A percentile compares a stretch with the other conserved stretches of the same genome.
These are phyloP conservation scores for Alternaria triticina DNA, from an alignment of 2,329 filamentous ascomycete species.

Conservation along the genomic window DNA sequence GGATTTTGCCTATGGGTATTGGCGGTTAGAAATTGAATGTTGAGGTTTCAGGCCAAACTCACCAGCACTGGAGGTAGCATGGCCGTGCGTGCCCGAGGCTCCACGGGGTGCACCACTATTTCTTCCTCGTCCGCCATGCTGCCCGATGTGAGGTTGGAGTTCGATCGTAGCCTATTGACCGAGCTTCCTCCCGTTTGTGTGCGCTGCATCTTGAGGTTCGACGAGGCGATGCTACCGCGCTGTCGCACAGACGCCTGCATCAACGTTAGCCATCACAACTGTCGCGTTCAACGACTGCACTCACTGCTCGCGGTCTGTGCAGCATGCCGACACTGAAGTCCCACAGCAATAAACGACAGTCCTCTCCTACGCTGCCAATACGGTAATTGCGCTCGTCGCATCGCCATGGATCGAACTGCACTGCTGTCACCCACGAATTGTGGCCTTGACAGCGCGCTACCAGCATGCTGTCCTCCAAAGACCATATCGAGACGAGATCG, in stretches of 20 bases:
- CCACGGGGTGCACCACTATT: constrained; percentile 75
- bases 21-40: constrained; percentile 6
- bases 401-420: constrained; percentile 95
- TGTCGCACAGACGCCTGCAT: constrained; percentile 62
- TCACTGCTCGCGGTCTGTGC: constrained; percentile 82
- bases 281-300: not conserved
- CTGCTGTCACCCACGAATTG: constrained; percentile 91
- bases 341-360: constrained; percentile 89
- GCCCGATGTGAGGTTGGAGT: constrained; percentile 67
- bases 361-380: constrained; percentile 94
- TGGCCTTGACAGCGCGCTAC: constrained; percentile 94
- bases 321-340: constrained; percentile 98
- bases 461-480: constrained; percentile 78
- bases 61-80: constrained; percentile 91
- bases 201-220: constrained; percentile 52
- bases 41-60: constrained; percentile 42
- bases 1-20: constrained; percentile 69
- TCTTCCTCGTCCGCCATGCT: constrained; percentile 65
- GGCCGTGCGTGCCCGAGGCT: constrained; percentile 81
- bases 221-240: constrained; percentile 58
- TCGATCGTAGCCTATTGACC: constrained; percentile 69
- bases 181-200: constrained; percentile 68
- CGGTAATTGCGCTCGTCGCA: constrained; percentile 95
- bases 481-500: constrained; percentile 96
- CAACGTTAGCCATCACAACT: not conserved